These are phyloP conservation scores for Colletotrichum noveboracense DNA, from an alignment of 2,329 filamentous ascomycete genomes.

Conservation along the genomic window DNA sequence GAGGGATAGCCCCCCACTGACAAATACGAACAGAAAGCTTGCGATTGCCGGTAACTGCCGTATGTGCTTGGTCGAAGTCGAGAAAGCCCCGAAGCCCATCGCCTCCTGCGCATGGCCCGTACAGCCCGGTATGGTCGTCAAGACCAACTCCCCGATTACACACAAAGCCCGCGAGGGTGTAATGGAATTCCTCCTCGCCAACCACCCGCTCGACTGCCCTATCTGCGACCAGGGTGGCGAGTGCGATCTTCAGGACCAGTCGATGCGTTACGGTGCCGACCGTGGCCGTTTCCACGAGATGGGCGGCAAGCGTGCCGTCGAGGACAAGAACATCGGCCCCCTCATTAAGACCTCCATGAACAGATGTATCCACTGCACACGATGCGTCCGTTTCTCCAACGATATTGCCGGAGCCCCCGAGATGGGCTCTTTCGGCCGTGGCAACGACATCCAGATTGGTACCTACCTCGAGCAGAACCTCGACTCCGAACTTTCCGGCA, in stretches of 20 bases:
- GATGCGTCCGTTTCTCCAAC: slow-evolving; percentile 97
- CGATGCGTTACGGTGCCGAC: slow-evolving; percentile 97
- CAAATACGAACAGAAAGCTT: slow-evolving; percentile 72
- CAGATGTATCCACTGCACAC: slow-evolving; percentile 98
- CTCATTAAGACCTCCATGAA: slow-evolving; percentile 99
- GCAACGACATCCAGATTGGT: slow-evolving; percentile 97
- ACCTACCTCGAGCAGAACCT: slow-evolving; percentile 96
- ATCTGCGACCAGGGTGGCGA: slow-evolving; percentile 99
- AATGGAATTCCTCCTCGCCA: slow-evolving; percentile 97
- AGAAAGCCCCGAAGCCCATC: slow-evolving; percentile 93
- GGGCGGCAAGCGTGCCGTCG: slow-evolving; percentile 93
- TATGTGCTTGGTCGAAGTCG: slow-evolving; percentile 99
- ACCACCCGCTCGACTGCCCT: slow-evolving; percentile 94
- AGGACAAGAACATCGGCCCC: slow-evolving; percentile 99
- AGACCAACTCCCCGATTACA: slow-evolving; percentile 93
- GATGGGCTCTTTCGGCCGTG: slow-evolving; percentile 91
- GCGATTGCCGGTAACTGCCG: slow-evolving; percentile 99
- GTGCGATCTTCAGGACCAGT: slow-evolving; percentile 99
- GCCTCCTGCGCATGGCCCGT: slow-evolving; percentile 99
- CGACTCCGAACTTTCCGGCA: slow-evolving; percentile 93
- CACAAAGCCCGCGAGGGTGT: slow-evolving; percentile 99
- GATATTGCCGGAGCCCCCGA: slow-evolving; percentile 96
- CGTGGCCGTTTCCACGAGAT: slow-evolving; percentile 96
- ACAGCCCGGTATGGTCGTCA: slow-evolving; percentile 98
- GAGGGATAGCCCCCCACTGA: slow-evolving; percentile 39